Percentiles rank a stretch among this genome's conserved stretches.
Evolutionary conservation across 2,329 filamentous ascomycete genomes (phyloP).

Genomic region (Ramichloridium luteum): DNA sequence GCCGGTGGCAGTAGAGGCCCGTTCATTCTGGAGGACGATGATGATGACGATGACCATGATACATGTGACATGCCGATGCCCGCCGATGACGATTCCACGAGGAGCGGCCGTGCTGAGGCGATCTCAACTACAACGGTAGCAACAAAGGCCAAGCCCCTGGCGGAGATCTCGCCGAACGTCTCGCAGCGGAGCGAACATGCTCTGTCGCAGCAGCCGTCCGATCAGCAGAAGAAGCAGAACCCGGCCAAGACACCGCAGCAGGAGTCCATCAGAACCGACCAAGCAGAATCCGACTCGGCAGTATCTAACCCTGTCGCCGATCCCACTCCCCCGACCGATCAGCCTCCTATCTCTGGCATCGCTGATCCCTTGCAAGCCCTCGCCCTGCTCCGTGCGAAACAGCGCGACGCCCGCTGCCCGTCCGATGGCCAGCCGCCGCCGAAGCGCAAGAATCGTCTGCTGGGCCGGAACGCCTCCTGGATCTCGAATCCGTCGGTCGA

Average conservation of each 20-base stretch:
- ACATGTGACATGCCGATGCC: conserved; percentile 1
- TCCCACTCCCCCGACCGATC: too few relatives aligned
- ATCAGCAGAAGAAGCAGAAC: not conserved
- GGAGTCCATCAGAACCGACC: conserved; percentile 3
- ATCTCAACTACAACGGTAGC: not conserved
- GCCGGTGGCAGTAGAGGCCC: conserved; percentile 9
- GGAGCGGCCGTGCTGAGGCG: too few relatives aligned
- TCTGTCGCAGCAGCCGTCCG: not conserved
- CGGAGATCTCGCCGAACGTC: conserved; percentile 20
- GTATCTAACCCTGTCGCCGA: not conserved
- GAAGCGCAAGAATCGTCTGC: conserved; percentile 19
- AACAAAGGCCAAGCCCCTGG: conserved; percentile 13
- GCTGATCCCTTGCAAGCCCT: too few relatives aligned
- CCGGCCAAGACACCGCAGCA: conserved; percentile 1
- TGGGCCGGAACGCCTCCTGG: conserved; percentile 21
- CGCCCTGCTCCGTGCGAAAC: not conserved
- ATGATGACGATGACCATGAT: conserved; percentile 16
- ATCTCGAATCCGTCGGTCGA: conserved; percentile 14
- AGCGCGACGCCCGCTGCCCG: too few relatives aligned
- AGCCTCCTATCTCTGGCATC: too few relatives aligned
- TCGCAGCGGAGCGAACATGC: conserved; percentile 5
- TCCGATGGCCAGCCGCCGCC: conserved; percentile 8
- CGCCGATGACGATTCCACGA: too few relatives aligned
- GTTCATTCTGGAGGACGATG: conserved; percentile 22
- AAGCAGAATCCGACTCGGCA: conserved; percentile 3